A percentile compares a stretch with the other conserved stretches of the same genome.
Evolutionary conservation across 2,329 filamentous ascomycete genomes (phyloP).

Genomic region (Penicillium psychrosexuale): DNA sequence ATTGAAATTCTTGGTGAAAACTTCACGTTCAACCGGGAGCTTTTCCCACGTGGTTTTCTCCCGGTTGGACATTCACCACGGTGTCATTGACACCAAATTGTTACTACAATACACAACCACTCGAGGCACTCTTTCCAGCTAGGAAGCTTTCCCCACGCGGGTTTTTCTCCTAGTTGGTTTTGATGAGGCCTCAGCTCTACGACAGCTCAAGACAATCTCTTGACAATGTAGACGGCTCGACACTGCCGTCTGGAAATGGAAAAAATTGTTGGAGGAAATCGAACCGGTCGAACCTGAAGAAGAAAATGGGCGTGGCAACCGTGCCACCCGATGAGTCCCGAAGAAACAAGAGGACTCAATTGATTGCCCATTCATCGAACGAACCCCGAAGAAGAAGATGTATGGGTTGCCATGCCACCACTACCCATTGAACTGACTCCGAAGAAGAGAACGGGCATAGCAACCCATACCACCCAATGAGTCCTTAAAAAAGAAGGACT

Average conservation of each 20-base stretch:
- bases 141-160: not conserved
- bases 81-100: not conserved
- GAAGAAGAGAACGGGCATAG: not conserved
- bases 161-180: not conserved
- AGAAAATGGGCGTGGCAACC: not conserved
- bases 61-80: not conserved
- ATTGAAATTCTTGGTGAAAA: not conserved
- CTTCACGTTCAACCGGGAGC: not conserved
- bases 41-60: not conserved
- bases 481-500: not conserved
- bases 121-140: slow-evolving; percentile 1
- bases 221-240: not conserved
- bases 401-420: not conserved
- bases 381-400: not conserved
- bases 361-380: not conserved
- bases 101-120: not conserved
- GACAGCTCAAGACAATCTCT: not conserved
- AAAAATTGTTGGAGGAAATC: not conserved
- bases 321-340: not conserved
- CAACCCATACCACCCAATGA: not conserved
- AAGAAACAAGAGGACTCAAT: not conserved
- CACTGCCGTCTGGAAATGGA: not conserved
- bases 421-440: too few species aligned
- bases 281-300: not conserved
- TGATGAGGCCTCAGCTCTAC: not conserved